Evolutionary conservation across 805 yeast species (phyloP), one percentile per base, ranked within the genome.

Genomic region (Ogataea trehalophila): DNA sequence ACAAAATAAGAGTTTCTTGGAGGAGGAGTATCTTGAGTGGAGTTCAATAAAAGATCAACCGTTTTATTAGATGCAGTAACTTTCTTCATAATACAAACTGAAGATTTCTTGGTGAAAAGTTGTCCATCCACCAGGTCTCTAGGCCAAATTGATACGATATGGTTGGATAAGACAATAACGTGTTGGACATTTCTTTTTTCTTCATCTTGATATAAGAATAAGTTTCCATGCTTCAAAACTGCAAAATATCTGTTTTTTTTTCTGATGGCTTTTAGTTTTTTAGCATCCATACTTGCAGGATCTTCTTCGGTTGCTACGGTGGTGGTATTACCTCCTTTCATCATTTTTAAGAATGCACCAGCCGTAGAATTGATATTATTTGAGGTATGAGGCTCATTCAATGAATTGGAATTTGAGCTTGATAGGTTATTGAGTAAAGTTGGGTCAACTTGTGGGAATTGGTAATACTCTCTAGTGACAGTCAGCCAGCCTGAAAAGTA

Each of bases 101-200:
- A 87, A 31, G 87, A 77, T 57, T 83, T 78, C 55, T 86, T 87
- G 15, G 92, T 81, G 63, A 90, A 94, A 29, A 94, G 66, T 57
- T 86, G 85, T 11, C 83, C 89, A 60, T 92, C 98, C 2, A 74
- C 70, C 35, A 84, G 63, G 42, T 72, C 68, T 35, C 91, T 77
- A 1, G 99, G 99, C 97, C 97, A 94, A 7, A 91, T 68, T 0
- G 87, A 71, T 1, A 90, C 85, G 34, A 88, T 72, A 55, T 80
- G 80, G 56, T 83, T 78, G 5, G 85, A 77, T 20, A 94, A 65
- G 2, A 87, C 89, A 49, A 94, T 80, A 8, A 87, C 96, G 65
- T 88, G 91, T 52, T 79, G 80, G 17, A 86, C 83, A 62, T 81
- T 81, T 59, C 73, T 75, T 61, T 80, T 73, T 42, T 72, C 70